Percentiles rank a stretch among this genome's conserved stretches.
phyloP scores from a whole-genome alignment of 2,329 filamentous ascomycete species.

The Fusarium veterinarium region DNA sequence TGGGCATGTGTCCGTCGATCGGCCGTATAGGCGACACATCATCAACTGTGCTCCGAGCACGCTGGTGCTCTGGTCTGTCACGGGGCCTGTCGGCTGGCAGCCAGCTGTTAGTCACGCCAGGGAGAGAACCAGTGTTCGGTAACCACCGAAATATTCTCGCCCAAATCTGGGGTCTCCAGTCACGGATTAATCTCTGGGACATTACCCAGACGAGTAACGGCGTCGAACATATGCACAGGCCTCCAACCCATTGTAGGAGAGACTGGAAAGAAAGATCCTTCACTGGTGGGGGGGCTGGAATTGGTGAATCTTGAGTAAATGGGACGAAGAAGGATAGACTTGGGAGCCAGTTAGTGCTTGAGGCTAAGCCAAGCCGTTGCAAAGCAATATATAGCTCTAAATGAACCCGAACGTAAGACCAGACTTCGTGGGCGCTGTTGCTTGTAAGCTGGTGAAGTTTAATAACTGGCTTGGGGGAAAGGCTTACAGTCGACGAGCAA shows the following conservation, averaged over 20 bases:
- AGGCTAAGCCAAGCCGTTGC: constrained; percentile 62
- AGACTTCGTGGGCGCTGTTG: constrained; percentile 47
- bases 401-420: constrained; percentile 60
- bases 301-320: constrained; percentile 63
- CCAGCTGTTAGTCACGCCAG: constrained; percentile 37
- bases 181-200: constrained; percentile 53
- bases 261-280: constrained; percentile 52
- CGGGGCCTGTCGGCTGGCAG: constrained; percentile 16
- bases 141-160: constrained; percentile 53
- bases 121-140: constrained; percentile 52
- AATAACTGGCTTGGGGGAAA: neutral
- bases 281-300: constrained; percentile 58
- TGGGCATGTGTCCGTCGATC: constrained; percentile 47
- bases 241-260: constrained; percentile 58
- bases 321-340: constrained; percentile 64
- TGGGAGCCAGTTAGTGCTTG: constrained; percentile 57
- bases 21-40: constrained; percentile 43
- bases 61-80: constrained; percentile 34
- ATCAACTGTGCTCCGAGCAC: constrained; percentile 38
- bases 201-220: constrained; percentile 62
- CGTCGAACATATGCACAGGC: constrained; percentile 55
- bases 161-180: constrained; percentile 53
- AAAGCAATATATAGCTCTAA: constrained; percentile 64
- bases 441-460: constrained; percentile 17
- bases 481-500: constrained; percentile 46